phyloP scores from a whole-genome alignment of 2,329 filamentous ascomycete genomes.

The Leptographium procerum region DNA sequence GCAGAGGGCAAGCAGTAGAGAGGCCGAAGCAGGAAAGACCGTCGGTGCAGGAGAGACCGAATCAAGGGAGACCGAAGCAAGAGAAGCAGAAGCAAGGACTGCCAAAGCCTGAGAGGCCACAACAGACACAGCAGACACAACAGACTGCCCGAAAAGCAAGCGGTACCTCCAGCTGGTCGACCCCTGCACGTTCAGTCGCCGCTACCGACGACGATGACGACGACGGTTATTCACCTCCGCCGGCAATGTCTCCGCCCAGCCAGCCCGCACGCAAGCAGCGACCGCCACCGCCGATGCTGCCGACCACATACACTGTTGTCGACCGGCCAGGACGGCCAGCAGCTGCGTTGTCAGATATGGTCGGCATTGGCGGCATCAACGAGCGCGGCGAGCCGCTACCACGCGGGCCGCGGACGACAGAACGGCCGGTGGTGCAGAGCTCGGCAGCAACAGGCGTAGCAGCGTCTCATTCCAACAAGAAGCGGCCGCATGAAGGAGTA shows the following conservation, averaged over 20 bases:
- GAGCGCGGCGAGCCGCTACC: conserved; percentile 18
- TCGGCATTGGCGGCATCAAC: conserved; percentile 17
- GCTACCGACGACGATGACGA: conserved; percentile 4
- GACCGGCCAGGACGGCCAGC: conserved; percentile 2
- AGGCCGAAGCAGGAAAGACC: background rate
- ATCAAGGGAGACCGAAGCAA: background rate
- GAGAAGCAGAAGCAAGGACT: background rate
- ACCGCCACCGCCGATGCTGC: conserved; percentile 1
- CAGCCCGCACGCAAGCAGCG: background rate
- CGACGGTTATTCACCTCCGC: conserved; percentile 9
- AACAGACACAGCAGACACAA: background rate
- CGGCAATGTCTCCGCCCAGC: conserved; percentile 4
- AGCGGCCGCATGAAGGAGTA: conserved; percentile 29
- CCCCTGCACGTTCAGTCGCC: background rate
- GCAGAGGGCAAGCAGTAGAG: background rate
- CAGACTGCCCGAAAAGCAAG: background rate
- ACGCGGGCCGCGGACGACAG: conserved; percentile 8
- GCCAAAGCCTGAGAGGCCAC: background rate
- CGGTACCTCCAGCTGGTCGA: background rate
- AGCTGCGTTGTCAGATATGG: background rate
- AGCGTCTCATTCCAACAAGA: conserved; percentile 20
- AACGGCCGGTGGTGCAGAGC: conserved; percentile 28
- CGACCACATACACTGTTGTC: conserved; percentile 10
- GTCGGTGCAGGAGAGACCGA: background rate
- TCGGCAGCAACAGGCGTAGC: conserved; percentile 12